Base-by-base conservation (phyloP, 768 basidiomycete genomes). In the Agaricus subrufescens region DNA sequence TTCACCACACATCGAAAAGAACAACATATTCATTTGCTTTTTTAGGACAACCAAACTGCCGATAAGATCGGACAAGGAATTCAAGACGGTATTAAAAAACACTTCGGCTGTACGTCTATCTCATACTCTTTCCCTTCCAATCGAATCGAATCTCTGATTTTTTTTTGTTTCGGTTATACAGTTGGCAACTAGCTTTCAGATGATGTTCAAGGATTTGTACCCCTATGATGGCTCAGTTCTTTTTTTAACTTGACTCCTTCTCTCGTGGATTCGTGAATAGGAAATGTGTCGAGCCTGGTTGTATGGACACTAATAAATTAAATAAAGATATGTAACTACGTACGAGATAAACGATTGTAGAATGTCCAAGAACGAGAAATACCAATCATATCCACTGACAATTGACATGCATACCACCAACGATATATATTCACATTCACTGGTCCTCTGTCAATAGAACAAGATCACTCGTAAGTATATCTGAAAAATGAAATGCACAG, bases 61-160 rank as follows among this genome's bases (percentile, higher is more conserved):
- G 30, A 67, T 23, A 72, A 70, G 62, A 71, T 79, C 44, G 71
- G 73, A 9, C 60, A 67, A 3, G 74, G 68, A 15, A 10, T 81
- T 39, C 59, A 64, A 57, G 69, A 73, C 15, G 69, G 67, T 4
- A 54, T 76, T 15, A 66, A 67, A 54, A 66, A 67, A 54, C 73
- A 73, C 63, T 75, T 74, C 44, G 68, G 66, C 29, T 66, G 67
- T 66, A 59, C 61, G 65, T 59, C 3, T 4, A 39, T 31, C 52
- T 29, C 40, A 11, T 25, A 37, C 11, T 43, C 46, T 51, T 50
- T 15, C 4, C 15, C 30, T 4, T 31, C 14, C 23, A 56, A 23
- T 29, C 29, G 19, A 34, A 30, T 50, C 37, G 15, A 12, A 25
- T 19, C 38, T 42, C 19, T 48, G 37, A 5, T 12, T 7, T 45